Base-by-base conservation (phyloP, 352 stramenopile species). In the Globisporangium carolinianum region DNA sequence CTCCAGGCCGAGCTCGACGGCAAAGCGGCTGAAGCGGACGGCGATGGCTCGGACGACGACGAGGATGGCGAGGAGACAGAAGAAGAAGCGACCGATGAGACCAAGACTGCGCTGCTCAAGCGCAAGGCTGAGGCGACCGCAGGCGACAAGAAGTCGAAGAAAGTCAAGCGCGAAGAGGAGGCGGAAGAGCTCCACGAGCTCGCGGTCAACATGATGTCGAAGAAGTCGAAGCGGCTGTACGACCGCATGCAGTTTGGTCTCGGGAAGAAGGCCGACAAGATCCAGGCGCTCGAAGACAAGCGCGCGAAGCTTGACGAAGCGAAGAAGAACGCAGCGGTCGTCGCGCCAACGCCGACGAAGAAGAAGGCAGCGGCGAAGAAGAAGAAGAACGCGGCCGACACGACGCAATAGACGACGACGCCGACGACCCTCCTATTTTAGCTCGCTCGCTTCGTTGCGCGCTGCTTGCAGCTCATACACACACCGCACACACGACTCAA, bases 171-270 rank as follows among this genome's bases (percentile, higher is more conserved):
- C 60, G 74, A 91, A 55, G 76, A 89, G 15, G 84, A 92, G 36
- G 80, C 84, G 2, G 72, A 72, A 10, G 83, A 93, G 53, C 74
- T 90, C n/a, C 79, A 91, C 61, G 85, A 93, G 56, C 76, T 91
- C 66, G 82, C 84, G n/a, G 88, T 89, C 50, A 94, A 74, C 36
- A 96, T 97, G 86, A 97, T 97, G 89, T 94, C 84, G 47, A 97
- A 97, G 69, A 97, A 97, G 73, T 70, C 87, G 24, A 95, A 94
- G 69, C 78, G 87, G 41, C 70, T 97, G 65, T 96, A 97, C 59
- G 83, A 93, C 63, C 83, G 87, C 36, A 97, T 97, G 89, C 89
- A 96, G 72, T 93, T 94, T 70, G 89, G 89, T 54, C 72, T 96
- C 41, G 79, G 82, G 62, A 93, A 91, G 68, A 92, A 92, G 73